Evolutionary conservation across 2,329 filamentous ascomycete genomes (phyloP).

Genomic region (Aspergillus candidus): DNA sequence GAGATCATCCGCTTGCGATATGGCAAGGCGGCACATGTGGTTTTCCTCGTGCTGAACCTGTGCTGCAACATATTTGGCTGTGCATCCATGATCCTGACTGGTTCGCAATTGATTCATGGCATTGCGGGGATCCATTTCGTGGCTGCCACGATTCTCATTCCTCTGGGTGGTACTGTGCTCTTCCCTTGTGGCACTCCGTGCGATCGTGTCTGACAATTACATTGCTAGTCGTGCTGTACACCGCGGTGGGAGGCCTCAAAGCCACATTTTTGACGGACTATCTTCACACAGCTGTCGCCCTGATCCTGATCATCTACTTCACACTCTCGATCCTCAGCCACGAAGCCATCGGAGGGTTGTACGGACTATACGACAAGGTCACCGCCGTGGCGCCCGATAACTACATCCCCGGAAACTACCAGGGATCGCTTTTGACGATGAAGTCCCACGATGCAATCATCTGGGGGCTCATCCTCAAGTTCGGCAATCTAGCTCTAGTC

Average conservation of each 20-base stretch:
- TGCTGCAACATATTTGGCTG: constrained; percentile 43
- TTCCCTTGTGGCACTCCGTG: not conserved
- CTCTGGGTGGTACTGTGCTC: constrained; percentile 36
- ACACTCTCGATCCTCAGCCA: constrained; percentile 42
- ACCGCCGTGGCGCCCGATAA: constrained; percentile 37
- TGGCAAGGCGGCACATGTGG: constrained; percentile 36
- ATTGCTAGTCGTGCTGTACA: constrained; percentile 41
- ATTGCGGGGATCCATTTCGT: constrained; percentile 46
- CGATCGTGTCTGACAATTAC: not conserved
- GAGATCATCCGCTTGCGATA: constrained; percentile 48
- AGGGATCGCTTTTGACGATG: constrained; percentile 45
- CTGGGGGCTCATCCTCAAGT: constrained; percentile 44
- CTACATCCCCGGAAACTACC: constrained; percentile 42
- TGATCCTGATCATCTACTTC: constrained; percentile 47
- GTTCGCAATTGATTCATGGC: constrained; percentile 42
- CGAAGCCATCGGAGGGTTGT: constrained; percentile 38
- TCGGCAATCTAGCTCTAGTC: constrained; percentile 46
- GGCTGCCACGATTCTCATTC: constrained; percentile 44
- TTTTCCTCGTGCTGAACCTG: constrained; percentile 39
- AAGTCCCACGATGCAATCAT: constrained; percentile 42
- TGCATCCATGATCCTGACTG: constrained; percentile 43
- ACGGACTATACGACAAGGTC: constrained; percentile 44
- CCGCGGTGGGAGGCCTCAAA: constrained; percentile 45
- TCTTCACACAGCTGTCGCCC: constrained; percentile 43
- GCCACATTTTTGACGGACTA: constrained; percentile 48